Percentiles rank a stretch among this genome's conserved stretches.
These are phyloP conservation scores for Thalassia testudinum DNA, from an alignment of 116 monocot species.

Conservation along the genomic window DNA sequence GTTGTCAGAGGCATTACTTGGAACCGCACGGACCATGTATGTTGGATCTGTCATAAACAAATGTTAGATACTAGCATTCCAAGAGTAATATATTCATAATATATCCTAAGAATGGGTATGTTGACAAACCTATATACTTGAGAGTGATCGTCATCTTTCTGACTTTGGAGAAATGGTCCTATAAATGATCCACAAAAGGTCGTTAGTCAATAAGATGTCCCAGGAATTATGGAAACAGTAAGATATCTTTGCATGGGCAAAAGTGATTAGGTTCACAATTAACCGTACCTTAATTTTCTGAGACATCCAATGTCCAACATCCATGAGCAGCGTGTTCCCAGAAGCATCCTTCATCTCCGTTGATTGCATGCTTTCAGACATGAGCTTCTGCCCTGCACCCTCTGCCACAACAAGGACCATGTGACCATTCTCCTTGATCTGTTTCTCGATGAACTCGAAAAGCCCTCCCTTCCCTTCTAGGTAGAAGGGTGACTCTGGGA, in stretches of 20 bases:
- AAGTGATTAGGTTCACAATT: not conserved
- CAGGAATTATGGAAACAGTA: not conserved
- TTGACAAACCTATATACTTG: slow-evolving; percentile 34
- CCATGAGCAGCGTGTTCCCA: slow-evolving; percentile 62
- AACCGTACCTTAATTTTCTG: slow-evolving; percentile 54
- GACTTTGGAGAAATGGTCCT: slow-evolving; percentile 30
- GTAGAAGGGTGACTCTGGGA: slow-evolving; percentile 84
- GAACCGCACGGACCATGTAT: slow-evolving; percentile 67
- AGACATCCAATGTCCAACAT: slow-evolving; percentile 78
- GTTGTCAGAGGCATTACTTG: slow-evolving; percentile 58
- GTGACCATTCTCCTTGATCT: slow-evolving; percentile 63
- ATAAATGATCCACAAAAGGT: slow-evolving; percentile 1
- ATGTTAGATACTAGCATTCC: not conserved
- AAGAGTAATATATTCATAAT: not conserved
- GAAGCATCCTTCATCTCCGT: slow-evolving; percentile 50
- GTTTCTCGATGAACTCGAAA: slow-evolving; percentile 53
- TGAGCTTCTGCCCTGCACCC: slow-evolving; percentile 74
- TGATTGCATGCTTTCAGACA: slow-evolving; percentile 32
- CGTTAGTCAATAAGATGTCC: not conserved
- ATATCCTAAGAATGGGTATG: not conserved
- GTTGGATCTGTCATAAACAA: slow-evolving; percentile 29
- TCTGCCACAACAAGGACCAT: slow-evolving; percentile 86
- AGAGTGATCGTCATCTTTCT: slow-evolving; percentile 26
- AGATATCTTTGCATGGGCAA: not conserved
- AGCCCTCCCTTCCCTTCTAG: slow-evolving; percentile 80